Conservation (phyloP, 2,329 filamentous ascomycete genomes). For the Microsporum ferrugineum region DNA sequence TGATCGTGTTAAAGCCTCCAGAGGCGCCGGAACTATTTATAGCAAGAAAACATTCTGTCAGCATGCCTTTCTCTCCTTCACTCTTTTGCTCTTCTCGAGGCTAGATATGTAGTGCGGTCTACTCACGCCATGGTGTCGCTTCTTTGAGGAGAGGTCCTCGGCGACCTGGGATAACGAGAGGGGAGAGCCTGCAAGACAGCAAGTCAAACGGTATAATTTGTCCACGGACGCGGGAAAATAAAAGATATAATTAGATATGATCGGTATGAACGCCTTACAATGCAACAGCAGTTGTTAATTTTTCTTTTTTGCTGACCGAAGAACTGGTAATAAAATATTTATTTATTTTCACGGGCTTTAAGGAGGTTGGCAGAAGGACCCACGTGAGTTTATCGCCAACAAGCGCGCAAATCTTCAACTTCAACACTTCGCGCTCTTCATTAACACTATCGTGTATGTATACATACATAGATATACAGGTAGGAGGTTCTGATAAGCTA, state of each 20-base stretch:
- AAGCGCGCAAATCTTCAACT: neutral
- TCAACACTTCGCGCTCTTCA: neutral
- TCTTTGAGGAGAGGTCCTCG: neutral
- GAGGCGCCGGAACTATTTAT: slow-evolving; percentile 22
- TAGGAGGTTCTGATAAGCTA: too few relatives aligned
- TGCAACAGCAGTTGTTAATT: too few relatives aligned
- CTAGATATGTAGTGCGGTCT: neutral
- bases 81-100: slow-evolving; percentile 9
- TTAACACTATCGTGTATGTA: too few relatives aligned
- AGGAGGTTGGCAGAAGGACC: neutral
- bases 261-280: too few relatives aligned
- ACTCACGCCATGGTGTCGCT: slow-evolving; percentile 37
- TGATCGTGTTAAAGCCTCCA: slow-evolving; percentile 39
- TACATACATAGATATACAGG: too few relatives aligned
- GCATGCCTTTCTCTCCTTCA: neutral
- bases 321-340: neutral
- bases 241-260: neutral
- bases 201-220: neutral
- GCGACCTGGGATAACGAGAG: neutral
- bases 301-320: neutral
- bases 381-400: slow-evolving; percentile 1
- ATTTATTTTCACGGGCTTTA: neutral
- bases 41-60: slow-evolving; percentile 4
- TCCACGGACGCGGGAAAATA: neutral
- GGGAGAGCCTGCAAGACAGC: neutral